Evolutionary conservation across 2,329 filamentous ascomycete species (phyloP), one percentile per base, ranked within the genome.

Genomic region (Didymella keratinophila): DNA sequence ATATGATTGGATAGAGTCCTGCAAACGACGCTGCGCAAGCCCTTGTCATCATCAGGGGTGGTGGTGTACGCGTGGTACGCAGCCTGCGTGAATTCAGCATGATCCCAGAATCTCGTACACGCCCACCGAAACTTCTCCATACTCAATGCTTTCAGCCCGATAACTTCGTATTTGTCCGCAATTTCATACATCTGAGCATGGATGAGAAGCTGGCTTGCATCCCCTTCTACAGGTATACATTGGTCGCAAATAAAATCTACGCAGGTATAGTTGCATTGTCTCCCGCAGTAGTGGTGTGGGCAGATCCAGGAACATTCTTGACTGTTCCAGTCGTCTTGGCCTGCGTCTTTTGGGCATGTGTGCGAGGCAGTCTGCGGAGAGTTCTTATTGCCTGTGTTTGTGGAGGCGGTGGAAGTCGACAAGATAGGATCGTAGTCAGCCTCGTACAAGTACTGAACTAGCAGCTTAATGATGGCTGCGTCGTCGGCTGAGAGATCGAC

Each of bases 31-130:
- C 9, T 37, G 36, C 36, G 36, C 39, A 47, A n/a, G 34, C 66
- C 71, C 23, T 67, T 72, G 53, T 76, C 70, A 1, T 57, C 11
- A 11, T 69, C 59, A 1, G 64, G 67, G 7, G 72, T 74, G 1
- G 63, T 62, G 11, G 58, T 60, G 32, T 71, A 75, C 2, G 44
- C 57, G 37, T 61, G 44, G 11, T 67, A 45, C 20, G 71, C 71
- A 2, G 72, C 67, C 32, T 61, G 59, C 2, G 67, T 50, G 16
- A 76, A 63, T 11, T 67, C 64, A 5, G 44, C 6, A 3, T 66
- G 52, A 36, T 73, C 62, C 66, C 64, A 70, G 42, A 42, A 52
- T 12, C 21, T 4, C 5, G 1, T 6, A 39, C 60, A 59, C 12
- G 51, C 36, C 12, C 12, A n/a, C n/a, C 20, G 36, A 27, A 67